Conservation (phyloP, 768 basidiomycete genomes). For the Tubosaeta sp. region DNA sequence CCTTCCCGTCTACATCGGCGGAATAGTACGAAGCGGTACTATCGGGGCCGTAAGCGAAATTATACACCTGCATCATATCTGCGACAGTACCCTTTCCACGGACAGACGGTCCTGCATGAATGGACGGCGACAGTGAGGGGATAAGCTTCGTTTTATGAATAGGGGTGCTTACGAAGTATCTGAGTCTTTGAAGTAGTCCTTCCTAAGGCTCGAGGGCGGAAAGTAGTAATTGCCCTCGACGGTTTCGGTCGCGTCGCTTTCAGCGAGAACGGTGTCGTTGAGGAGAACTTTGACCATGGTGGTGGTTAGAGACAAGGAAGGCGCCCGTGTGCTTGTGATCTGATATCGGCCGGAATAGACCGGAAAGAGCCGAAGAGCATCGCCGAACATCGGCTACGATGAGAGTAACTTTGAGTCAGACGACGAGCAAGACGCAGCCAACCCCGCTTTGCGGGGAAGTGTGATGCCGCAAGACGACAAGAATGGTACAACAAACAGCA, state of each 20-base stretch:
- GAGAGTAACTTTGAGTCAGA: neutral
- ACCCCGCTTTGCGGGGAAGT: constrained; percentile 59
- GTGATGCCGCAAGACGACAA: constrained; percentile 56
- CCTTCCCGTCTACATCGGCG: constrained; percentile 44
- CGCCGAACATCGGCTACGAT: constrained; percentile 5
- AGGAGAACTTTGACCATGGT: constrained; percentile 47
- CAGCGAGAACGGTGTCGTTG: constrained; percentile 52
- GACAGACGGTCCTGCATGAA: constrained; percentile 45
- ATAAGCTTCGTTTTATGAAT: constrained; percentile 1
- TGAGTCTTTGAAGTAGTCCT: constrained; percentile 45
- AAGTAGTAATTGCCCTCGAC: constrained; percentile 76
- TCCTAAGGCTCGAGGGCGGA: constrained; percentile 51
- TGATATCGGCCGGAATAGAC: neutral
- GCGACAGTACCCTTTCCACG: constrained; percentile 63
- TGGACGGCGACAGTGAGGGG: neutral
- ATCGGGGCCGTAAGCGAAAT: neutral
- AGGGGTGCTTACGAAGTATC: constrained; percentile 42
- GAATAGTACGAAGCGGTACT: constrained; percentile 68
- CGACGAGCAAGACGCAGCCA: constrained; percentile 6
- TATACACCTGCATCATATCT: neutral
- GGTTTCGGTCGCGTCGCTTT: constrained; percentile 48
- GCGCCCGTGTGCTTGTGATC: neutral
- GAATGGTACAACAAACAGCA: constrained; percentile 74
- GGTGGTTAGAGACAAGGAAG: neutral
- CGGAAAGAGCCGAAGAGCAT: constrained; percentile 20